These are phyloP conservation scores for Diaporthe vexans DNA, from an alignment of 2,329 filamentous ascomycete genomes.

Conservation along the genomic window DNA sequence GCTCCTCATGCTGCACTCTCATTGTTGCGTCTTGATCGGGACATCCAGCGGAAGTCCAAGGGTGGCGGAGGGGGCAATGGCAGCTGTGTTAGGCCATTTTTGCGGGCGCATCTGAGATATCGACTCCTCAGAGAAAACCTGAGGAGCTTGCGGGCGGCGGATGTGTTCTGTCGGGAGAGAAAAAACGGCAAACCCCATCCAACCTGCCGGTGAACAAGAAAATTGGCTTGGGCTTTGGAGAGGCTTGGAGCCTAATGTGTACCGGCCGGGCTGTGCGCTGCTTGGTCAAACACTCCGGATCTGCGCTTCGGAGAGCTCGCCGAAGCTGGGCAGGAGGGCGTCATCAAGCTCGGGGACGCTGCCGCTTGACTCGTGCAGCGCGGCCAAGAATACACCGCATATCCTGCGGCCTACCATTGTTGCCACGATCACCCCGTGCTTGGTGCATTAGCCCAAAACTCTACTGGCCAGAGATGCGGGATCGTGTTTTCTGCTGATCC, in stretches of 20 bases:
- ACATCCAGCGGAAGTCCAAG: neutral
- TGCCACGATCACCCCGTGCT: conserved; percentile 24
- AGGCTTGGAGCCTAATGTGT: conserved; percentile 14
- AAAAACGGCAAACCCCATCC: neutral
- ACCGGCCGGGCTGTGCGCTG: conserved; percentile 16
- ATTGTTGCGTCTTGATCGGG: conserved; percentile 24
- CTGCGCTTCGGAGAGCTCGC: conserved; percentile 27
- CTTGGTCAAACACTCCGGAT: conserved; percentile 3
- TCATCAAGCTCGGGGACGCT: conserved; percentile 20
- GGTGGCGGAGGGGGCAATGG: neutral
- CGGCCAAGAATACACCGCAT: conserved; percentile 22
- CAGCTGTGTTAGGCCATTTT: conserved; percentile 18
- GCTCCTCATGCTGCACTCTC: conserved; percentile 22
- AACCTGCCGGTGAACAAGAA: neutral
- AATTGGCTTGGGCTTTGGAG: conserved; percentile 5
- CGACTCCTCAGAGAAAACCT: neutral
- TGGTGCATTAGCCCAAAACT: conserved; percentile 28
- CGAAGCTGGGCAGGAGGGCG: conserved; percentile 23
- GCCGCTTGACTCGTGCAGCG: conserved; percentile 24
- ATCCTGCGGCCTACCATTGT: neutral
- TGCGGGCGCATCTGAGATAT: neutral
- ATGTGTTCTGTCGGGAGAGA: neutral
- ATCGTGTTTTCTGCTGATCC: conserved; percentile 11
- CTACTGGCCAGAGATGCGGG: neutral
- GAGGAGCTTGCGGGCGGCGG: neutral